Conservation (phyloP, 2,329 filamentous ascomycete species). For the Neocucurbitaria cava region DNA sequence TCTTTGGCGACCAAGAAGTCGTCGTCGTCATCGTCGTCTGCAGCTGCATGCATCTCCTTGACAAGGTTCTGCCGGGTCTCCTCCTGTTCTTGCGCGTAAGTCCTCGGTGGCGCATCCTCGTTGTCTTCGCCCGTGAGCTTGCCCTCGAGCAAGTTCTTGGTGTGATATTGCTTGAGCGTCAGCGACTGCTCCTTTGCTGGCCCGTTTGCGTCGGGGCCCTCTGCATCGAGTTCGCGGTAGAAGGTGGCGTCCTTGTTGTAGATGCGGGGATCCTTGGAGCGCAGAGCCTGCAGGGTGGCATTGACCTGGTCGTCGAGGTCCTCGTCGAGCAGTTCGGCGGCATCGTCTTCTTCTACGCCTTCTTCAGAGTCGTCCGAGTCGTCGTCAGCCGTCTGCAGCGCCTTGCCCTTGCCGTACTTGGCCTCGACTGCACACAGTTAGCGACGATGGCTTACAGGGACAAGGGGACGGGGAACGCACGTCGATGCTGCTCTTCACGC, state of each 20-base stretch:
- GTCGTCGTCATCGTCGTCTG: conserved; percentile 68
- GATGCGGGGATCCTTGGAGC: conserved; percentile 86
- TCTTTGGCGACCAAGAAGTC: conserved; percentile 78
- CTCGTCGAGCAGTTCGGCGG: conserved; percentile 84
- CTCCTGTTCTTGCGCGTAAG: conserved; percentile 89
- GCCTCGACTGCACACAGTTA: conserved; percentile 73
- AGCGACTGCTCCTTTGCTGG: conserved; percentile 81
- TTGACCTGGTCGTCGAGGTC: conserved; percentile 86
- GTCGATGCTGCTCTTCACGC: conserved; percentile 79
- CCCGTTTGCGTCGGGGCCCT: conserved; percentile 44
- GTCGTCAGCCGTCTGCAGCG: conserved; percentile 47
- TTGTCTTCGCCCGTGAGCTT: conserved; percentile 64
- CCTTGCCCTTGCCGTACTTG: conserved; percentile 71
- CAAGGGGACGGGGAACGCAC: conserved; percentile 53
- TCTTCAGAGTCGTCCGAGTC: conserved; percentile 59
- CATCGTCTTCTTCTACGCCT: conserved; percentile 87
- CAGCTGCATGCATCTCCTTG: conserved; percentile 76
- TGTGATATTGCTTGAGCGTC: conserved; percentile 88
- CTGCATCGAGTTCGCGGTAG: conserved; percentile 71
- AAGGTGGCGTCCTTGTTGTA: conserved; percentile 84
- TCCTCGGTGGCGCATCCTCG: conserved; percentile 64
- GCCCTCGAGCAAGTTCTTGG: conserved; percentile 83
- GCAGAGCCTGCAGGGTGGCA: conserved; percentile 85
- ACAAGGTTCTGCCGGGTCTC: conserved; percentile 79
- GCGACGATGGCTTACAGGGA: conserved; percentile 7